Evolutionary conservation across 768 basidiomycete genomes (phyloP).

Genomic region (Xerocomellus amylosporus): DNA sequence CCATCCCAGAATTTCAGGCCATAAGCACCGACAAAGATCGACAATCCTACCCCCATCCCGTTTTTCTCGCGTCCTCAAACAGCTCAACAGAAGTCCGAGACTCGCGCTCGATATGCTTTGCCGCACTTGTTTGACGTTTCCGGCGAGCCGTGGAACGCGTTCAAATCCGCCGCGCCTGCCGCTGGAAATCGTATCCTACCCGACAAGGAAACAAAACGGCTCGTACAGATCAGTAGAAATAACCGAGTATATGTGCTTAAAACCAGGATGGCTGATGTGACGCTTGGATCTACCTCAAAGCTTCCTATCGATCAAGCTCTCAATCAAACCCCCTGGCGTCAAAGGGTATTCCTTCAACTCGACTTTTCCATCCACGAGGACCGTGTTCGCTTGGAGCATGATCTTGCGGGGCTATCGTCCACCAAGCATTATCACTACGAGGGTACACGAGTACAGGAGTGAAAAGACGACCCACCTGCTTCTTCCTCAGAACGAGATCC

Average conservation of each 20-base stretch:
- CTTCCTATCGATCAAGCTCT: slow-evolving; percentile 76
- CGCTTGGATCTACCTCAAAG: slow-evolving; percentile 33
- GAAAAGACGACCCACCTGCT: slow-evolving; percentile 50
- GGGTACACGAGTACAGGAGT: neutral
- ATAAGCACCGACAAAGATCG: too few relatives aligned
- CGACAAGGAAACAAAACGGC: too few relatives aligned
- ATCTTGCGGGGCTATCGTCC: slow-evolving; percentile 69
- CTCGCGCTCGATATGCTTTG: too few relatives aligned
- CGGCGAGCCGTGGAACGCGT: too few relatives aligned
- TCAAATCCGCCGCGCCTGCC: too few relatives aligned
- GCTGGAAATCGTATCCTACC: too few relatives aligned
- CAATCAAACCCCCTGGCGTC: slow-evolving; percentile 68
- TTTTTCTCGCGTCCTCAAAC: too few relatives aligned
- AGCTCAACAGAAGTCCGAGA: too few relatives aligned
- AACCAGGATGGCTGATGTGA: neutral
- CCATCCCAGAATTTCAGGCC: too few relatives aligned
- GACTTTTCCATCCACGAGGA: slow-evolving; percentile 63
- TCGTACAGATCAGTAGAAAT: neutral
- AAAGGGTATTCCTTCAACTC: slow-evolving; percentile 77
- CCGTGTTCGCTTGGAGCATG: slow-evolving; percentile 81
- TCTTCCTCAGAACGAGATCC: slow-evolving; percentile 75
- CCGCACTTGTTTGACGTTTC: too few relatives aligned
- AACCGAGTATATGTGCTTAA: neutral
- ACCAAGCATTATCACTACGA: neutral
- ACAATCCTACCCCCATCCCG: too few relatives aligned